Percentiles rank a stretch among this genome's conserved stretches.
Evolutionary conservation across 495 filamentous ascomycete species (phyloP).

Genomic region (Tuber brumale): DNA sequence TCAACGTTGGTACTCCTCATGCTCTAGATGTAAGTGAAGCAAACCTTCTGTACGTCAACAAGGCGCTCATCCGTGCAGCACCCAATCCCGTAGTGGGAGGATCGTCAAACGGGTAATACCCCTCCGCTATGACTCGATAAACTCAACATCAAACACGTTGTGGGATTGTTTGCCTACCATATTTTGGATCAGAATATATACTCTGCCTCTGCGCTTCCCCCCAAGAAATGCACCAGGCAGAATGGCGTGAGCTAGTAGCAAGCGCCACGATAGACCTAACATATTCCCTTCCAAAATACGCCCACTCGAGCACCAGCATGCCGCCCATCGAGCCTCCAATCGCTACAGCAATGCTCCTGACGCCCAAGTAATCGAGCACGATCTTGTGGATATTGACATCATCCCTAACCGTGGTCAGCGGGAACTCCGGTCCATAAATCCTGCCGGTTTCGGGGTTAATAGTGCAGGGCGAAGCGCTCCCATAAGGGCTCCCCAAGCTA

Average conservation of each 20-base stretch:
- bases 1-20: constrained; percentile 10
- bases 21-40: neutral
- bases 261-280: constrained; percentile 88
- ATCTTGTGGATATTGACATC: constrained; percentile 93
- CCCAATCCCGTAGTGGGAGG: constrained; percentile 81
- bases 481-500: constrained; percentile 92
- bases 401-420: constrained; percentile 86
- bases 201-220: constrained; percentile 95
- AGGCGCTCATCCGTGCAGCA: constrained; percentile 91
- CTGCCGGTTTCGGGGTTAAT: constrained; percentile 63
- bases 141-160: neutral
- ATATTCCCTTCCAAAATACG: constrained; percentile 91
- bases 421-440: constrained; percentile 88
- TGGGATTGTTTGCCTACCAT: constrained; percentile 46
- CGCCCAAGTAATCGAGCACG: constrained; percentile 80
- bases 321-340: constrained; percentile 98
- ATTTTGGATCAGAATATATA: constrained; percentile 97
- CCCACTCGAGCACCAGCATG: constrained; percentile 94
- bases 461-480: constrained; percentile 91
- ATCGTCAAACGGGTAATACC: constrained; percentile 79
- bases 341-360: constrained; percentile 77
- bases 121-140: constrained; percentile 56
- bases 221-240: constrained; percentile 99
- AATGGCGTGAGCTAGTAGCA: constrained; percentile 88
- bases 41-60: constrained; percentile 73